Evolutionary conservation across 2,329 filamentous ascomycete genomes (phyloP).

Genomic region (Cladosporium sp.): DNA sequence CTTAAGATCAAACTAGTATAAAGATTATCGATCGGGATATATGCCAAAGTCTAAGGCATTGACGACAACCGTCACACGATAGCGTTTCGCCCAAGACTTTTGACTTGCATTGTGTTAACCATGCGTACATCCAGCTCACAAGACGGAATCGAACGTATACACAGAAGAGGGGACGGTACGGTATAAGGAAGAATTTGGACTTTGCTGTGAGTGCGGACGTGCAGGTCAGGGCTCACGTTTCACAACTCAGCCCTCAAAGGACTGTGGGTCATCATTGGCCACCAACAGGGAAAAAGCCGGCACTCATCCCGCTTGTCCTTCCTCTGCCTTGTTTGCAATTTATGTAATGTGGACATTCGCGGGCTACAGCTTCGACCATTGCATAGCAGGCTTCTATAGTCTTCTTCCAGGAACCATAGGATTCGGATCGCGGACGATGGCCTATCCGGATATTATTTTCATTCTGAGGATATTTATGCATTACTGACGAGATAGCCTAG

Average conservation of each 20-base stretch:
- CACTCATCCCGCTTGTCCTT: neutral
- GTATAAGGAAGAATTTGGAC: neutral
- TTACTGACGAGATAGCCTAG: neutral
- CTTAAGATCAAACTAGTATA: no score
- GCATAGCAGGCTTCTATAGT: neutral
- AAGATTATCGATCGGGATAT: slow-evolving; percentile 25
- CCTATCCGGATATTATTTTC: neutral
- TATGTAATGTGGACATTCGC: neutral
- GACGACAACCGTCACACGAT: neutral
- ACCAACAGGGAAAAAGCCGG: neutral
- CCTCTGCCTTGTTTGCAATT: neutral
- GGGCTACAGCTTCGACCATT: neutral
- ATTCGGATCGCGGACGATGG: neutral
- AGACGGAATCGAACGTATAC: neutral
- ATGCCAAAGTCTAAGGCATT: neutral
- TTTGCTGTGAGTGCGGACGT: neutral
- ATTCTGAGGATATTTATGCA: neutral
- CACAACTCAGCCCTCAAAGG: neutral
- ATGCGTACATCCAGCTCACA: neutral
- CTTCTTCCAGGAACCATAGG: neutral
- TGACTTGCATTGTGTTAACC: neutral
- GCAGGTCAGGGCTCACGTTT: neutral
- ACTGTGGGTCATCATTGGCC: neutral
- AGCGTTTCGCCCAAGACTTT: neutral
- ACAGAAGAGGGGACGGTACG: neutral